phyloP scores from a whole-genome alignment of 805 yeast species.

The Debaryomyces tyrocola region DNA sequence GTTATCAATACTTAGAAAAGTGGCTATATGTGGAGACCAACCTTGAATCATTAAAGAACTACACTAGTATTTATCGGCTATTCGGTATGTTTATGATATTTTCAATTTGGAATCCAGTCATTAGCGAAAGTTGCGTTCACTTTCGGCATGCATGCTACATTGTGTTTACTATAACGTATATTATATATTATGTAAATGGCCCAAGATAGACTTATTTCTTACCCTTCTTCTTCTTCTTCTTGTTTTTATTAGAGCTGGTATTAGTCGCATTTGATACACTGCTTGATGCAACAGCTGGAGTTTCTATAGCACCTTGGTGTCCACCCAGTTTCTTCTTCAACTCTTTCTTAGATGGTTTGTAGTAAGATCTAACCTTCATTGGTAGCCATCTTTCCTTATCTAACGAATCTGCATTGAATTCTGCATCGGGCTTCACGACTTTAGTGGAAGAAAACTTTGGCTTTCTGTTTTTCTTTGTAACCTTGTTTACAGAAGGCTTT shows the following conservation, averaged over 20 bases:
- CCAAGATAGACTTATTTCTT: conserved; percentile 16
- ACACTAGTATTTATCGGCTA: too few relatives aligned
- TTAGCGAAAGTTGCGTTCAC: too few relatives aligned
- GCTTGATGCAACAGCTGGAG: conserved; percentile 9
- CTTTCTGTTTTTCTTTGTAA: conserved; percentile 22
- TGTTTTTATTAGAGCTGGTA: conserved; percentile 8
- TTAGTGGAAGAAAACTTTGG: conserved; percentile 30
- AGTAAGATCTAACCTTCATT: conserved; percentile 77
- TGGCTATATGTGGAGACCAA: too few relatives aligned
- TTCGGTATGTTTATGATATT: too few relatives aligned
- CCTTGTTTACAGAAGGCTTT: conserved; percentile 10
- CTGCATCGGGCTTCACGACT: conserved; percentile 23
- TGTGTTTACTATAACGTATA: too few relatives aligned
- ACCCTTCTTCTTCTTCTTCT: conserved; percentile 28
- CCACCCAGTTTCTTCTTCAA: conserved; percentile 24
- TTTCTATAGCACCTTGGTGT: conserved; percentile 26
- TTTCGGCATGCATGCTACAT: too few relatives aligned
- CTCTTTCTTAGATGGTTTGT: conserved; percentile 74
- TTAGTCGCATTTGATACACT: conserved; percentile 5
- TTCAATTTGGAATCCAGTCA: too few relatives aligned
- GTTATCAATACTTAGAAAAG: too few relatives aligned
- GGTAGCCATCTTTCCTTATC: conserved; percentile 89
- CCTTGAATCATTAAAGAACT: too few relatives aligned
- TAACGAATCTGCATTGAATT: conserved; percentile 19
- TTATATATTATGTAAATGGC: too few relatives aligned